Percentiles rank a stretch among this genome's conserved stretches.
phyloP scores from a whole-genome alignment of 1,284 basidiomycete species.

The Puccinia coronata region DNA sequence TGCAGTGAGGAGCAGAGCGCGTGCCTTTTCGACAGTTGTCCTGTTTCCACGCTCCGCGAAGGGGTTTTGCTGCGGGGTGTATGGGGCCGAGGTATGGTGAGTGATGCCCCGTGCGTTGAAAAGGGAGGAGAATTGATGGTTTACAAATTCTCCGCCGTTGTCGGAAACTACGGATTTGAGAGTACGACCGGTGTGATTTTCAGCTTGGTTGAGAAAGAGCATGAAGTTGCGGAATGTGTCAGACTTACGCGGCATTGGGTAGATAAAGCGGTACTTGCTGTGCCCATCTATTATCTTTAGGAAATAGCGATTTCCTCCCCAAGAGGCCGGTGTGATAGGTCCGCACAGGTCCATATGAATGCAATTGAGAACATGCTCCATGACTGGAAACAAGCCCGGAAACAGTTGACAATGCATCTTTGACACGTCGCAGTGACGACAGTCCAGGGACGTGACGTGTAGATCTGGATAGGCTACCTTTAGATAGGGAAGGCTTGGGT shows the following conservation, averaged over 20 bases:
- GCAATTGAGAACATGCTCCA: background rate
- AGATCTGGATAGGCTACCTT: background rate
- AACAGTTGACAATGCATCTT: background rate
- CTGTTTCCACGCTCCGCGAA: constrained; percentile 15
- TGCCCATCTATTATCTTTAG: background rate
- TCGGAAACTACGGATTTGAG: background rate
- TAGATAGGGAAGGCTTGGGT: background rate
- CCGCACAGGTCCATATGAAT: constrained; percentile 17
- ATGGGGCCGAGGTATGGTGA: background rate
- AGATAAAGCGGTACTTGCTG: background rate
- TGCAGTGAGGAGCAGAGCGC: background rate
- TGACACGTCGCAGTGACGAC: background rate
- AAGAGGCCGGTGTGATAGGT: background rate
- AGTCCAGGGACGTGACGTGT: background rate
- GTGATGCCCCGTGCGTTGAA: background rate
- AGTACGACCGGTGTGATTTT: background rate
- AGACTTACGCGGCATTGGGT: background rate
- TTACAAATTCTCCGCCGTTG: background rate
- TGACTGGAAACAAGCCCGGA: background rate
- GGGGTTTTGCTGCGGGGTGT: constrained; percentile 24
- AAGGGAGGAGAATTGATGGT: background rate
- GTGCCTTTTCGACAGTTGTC: constrained; percentile 5
- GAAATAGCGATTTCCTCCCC: constrained; percentile 9
- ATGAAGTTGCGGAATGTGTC: background rate
- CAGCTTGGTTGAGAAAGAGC: background rate